Conservation (phyloP, 495 filamentous ascomycete genomes). For the Talaromyces thailandensis region DNA sequence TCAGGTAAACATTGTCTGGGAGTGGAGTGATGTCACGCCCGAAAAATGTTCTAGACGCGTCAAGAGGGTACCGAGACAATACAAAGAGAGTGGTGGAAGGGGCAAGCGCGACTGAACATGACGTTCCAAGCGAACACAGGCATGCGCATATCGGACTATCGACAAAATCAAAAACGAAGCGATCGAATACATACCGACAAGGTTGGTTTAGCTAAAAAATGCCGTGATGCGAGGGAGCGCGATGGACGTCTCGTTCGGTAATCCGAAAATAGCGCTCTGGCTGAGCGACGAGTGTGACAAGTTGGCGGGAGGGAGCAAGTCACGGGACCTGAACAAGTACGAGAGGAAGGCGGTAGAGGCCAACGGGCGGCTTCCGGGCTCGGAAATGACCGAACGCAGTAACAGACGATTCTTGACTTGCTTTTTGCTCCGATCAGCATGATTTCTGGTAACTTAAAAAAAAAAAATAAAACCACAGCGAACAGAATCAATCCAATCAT, state of each 20-base stretch:
- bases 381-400: background rate
- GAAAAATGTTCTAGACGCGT: constrained; percentile 25
- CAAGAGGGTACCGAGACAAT: constrained; percentile 10
- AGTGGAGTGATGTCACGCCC: constrained; percentile 6
- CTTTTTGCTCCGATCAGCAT: constrained; percentile 3
- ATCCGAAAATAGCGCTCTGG: constrained; percentile 33
- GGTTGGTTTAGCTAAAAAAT: constrained; percentile 34
- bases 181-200: constrained; percentile 38
- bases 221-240: constrained; percentile 7
- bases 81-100: constrained; percentile 13
- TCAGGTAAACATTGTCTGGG: background rate
- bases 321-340: constrained; percentile 27
- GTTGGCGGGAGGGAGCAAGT: constrained; percentile 22
- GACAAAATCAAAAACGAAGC: constrained; percentile 7
- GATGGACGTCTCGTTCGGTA: constrained; percentile 1
- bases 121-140: constrained; percentile 10
- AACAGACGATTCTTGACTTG: constrained; percentile 7
- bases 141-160: constrained; percentile 1
- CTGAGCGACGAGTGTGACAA: constrained; percentile 32
- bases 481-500: background rate
- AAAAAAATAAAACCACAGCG: too few species aligned
- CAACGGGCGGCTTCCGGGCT: background rate
- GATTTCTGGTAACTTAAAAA: background rate
- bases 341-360: background rate
- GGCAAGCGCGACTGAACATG: constrained; percentile 10